Conservation (phyloP, 2,329 filamentous ascomycete genomes). For the Trichoderma brevicompactum region DNA sequence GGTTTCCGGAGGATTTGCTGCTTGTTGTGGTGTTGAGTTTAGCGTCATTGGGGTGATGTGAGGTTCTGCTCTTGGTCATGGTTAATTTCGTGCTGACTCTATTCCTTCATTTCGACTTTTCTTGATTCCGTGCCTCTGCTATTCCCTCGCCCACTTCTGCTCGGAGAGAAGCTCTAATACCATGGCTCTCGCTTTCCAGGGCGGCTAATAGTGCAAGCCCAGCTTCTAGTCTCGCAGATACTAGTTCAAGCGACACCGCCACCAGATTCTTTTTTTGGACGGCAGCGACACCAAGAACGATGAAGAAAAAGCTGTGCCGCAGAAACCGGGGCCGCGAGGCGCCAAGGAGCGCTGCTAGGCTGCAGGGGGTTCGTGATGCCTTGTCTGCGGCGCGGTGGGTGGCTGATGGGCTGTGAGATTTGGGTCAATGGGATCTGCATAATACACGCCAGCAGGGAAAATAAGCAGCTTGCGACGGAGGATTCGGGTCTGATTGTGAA, state of each 20-base stretch:
- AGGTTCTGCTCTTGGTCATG: no score
- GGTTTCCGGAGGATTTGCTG: no score
- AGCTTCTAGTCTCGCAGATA: not conserved
- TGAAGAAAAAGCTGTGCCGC: not conserved
- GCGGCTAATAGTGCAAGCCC: not conserved
- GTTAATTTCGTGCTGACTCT: no score
- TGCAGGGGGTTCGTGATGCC: not conserved
- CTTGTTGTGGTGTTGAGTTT: no score
- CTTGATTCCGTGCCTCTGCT: no score
- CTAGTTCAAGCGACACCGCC: not conserved
- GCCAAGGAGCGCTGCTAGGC: conserved; percentile 9
- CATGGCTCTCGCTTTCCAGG: not conserved
- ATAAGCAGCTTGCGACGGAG: no score
- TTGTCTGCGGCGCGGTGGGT: not conserved
- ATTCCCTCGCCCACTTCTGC: no score
- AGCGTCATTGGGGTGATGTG: no score
- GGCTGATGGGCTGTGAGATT: conserved; percentile 1
- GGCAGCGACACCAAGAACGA: not conserved
- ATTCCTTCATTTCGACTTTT: no score
- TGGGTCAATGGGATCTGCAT: no score
- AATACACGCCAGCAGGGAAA: no score
- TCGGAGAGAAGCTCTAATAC: no score
- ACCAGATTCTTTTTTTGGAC: not conserved
- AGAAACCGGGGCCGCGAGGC: not conserved
- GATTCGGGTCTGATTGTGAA: not conserved